Percentiles rank a stretch among this genome's conserved stretches.
Conservation (phyloP, 768 basidiomycete genomes). For the Hericium coralloides region DNA sequence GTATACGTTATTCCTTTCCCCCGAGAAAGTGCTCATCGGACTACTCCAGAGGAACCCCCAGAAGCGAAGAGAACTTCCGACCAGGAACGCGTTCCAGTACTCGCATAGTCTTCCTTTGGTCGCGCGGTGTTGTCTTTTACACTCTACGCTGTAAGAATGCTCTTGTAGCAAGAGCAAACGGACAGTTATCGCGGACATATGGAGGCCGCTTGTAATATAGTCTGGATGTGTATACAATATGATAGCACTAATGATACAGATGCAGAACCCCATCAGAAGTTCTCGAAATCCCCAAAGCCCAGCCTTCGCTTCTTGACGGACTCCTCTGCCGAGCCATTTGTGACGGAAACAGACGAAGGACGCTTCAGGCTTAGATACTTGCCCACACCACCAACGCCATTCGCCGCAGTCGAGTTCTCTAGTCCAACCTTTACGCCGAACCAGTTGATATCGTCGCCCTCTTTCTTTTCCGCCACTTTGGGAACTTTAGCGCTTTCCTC, state of each 20-base stretch:
- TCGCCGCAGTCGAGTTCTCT: constrained; percentile 26
- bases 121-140: background rate
- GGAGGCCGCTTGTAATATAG: constrained; percentile 3
- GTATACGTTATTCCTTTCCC: background rate
- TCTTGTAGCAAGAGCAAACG: background rate
- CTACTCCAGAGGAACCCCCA: background rate
- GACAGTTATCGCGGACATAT: too few relatives aligned
- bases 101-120: constrained; percentile 12
- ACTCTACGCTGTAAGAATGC: background rate
- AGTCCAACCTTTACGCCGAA: constrained; percentile 78
- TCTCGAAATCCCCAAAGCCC: constrained; percentile 89
- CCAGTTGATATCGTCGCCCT: constrained; percentile 73
- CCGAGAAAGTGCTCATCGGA: constrained; percentile 1
- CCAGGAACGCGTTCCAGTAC: constrained; percentile 21
- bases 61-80: background rate
- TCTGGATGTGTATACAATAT: constrained; percentile 5
- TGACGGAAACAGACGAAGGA: constrained; percentile 9
- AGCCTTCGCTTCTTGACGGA: constrained; percentile 72
- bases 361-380: constrained; percentile 56
- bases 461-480: constrained; percentile 36
- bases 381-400: constrained; percentile 48
- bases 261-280: constrained; percentile 42
- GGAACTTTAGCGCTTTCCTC: constrained; percentile 23
- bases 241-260: background rate
- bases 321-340: constrained; percentile 28